Base-by-base conservation (phyloP, 441 rosid species). In the Syzygium malaccense region DNA sequence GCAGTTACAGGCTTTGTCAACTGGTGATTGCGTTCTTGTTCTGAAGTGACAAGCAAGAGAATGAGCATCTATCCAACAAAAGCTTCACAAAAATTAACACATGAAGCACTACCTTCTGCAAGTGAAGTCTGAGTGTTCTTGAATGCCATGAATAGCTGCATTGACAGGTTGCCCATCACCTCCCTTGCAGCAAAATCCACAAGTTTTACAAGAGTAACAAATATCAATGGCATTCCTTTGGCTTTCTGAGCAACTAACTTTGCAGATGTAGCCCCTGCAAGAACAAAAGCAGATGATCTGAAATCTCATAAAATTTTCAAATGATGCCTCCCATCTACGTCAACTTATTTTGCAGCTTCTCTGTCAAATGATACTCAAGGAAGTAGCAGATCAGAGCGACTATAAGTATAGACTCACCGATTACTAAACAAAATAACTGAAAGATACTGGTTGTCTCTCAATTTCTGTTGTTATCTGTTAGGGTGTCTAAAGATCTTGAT, bases 141-240 rank as follows among this genome's bases (percentile, higher is more conserved):
- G 90, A 93, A 92, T 26, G 95, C 93, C 88, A 89, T 90, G 90
- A 96, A 95, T 87, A 96, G 94, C 91, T 91, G 94, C 58, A 95
- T 86, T 14, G 98, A 94, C 57, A 95, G 91, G 90, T 89, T 92
- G 26, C 94, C 95, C 91, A 92, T 92, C 56, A 94, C 96, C 91
- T 94, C 97, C 84, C 85, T 83, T 57, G 96, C 95, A 90, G 94
- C 92, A 87, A 94, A 90, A 26, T 91, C 97, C 79, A 37, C 87
- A 88, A 96, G 91, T 93, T 93, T 93, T 80, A 91, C 91, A 55
- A 97, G 92, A 87, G 95, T 80, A 89, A 96, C 86, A 78, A 92
- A 88, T 85, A 97, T 91, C 9, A 95, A 90, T 84, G 99, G 99
- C 99, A 97, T 94, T 88, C 99, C 99, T 92, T 95, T 96, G 8